A percentile compares a stretch with the other conserved stretches of the same genome.
Conservation (phyloP, 352 stramenopile species). For the Phytophthora multivora region DNA sequence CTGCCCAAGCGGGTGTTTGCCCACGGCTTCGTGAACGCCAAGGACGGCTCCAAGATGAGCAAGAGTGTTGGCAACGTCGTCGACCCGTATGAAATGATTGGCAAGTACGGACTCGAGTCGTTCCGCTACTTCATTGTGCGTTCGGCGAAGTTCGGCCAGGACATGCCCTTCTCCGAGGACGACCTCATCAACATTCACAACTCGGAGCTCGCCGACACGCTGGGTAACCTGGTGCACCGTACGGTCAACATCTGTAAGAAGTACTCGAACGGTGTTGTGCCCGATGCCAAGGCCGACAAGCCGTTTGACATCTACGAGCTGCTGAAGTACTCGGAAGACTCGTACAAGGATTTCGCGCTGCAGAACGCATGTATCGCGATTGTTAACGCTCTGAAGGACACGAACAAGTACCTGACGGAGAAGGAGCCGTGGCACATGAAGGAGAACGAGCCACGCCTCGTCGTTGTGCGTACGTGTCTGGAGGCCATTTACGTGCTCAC, state of each 20-base stretch:
- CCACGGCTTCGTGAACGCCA: constrained; percentile 98
- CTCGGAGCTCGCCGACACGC: constrained; percentile 92
- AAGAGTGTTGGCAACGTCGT: constrained; percentile 99
- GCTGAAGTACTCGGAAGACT: constrained; percentile 79
- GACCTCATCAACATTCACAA: constrained; percentile 98
- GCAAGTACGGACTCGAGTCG: constrained; percentile 94
- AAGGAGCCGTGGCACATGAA: constrained; percentile 98
- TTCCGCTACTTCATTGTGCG: constrained; percentile 95
- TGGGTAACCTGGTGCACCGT: constrained; percentile 97
- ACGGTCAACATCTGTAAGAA: constrained; percentile 96
- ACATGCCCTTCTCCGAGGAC: constrained; percentile 93
- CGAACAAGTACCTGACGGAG: constrained; percentile 98
- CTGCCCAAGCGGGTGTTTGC: constrained; percentile 95
- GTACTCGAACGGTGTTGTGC: constrained; percentile 92
- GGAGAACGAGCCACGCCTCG: constrained; percentile 86
- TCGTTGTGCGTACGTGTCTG: constrained; percentile 95
- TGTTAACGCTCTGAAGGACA: constrained; percentile 91
- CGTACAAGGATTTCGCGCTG: constrained; percentile 94
- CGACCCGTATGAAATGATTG: constrained; percentile 95
- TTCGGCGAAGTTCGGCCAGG: constrained; percentile 94
- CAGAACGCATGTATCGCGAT: constrained; percentile 90
- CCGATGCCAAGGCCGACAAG: constrained; percentile 51
- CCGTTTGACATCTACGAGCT: constrained; percentile 91
- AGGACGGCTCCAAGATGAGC: constrained; percentile 99
- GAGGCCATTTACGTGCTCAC: constrained; percentile 97